Base-by-base conservation (phyloP, 2,329 filamentous ascomycete genomes). In the Fusarium floridanum region DNA sequence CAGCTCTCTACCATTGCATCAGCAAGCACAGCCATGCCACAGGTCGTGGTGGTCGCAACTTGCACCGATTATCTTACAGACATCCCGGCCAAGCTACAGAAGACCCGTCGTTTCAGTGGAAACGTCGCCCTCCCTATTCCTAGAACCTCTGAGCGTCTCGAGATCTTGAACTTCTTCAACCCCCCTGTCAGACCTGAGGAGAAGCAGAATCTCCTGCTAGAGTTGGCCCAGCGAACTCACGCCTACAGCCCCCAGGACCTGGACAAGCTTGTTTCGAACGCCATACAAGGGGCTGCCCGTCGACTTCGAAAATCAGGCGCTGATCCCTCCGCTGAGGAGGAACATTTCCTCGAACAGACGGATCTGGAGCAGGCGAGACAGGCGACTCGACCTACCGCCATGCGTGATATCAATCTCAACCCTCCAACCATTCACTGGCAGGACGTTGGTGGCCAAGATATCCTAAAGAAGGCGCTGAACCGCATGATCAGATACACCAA, bases 331-430 rank as follows among this genome's bases (percentile, higher is more conserved):
- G 55, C 48, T 2, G 37, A 39, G 62, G 76, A 75, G 64, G 53
- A 80, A 64, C 71, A 80, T 64, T 84, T 82, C 64, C 71, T 85
- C 9, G 76, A 76, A 1, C 77, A 78, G 61, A 75, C 87, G 11
- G 91, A 95, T 77, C 88, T 95, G 61, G 86, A 91, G 37, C 81
- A 86, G 43, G 94, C 95, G 1, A 86, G 96, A 39, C 87, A 89
- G 41, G 84, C 89, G 65, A 91, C 95, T n/a, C 89, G 90, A 12
- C 95, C 96, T 2, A 95, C 93, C 1, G 94, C 95, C 5, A 96
- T 98, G 90, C 92, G 94, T 74, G 95, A 97, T 79, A 91, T 98
- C 65, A 94, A 97, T 80, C 87, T 98, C 56, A 94, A 97, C 79
- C 95, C 94, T 10, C 95, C 95, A 0, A 95, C 93, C 16, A 92